A percentile compares a stretch with the other conserved stretches of the same genome.
Conservation (phyloP, 202 grass and related monocot genomes). For the Cymbopogon flexuosus region DNA sequence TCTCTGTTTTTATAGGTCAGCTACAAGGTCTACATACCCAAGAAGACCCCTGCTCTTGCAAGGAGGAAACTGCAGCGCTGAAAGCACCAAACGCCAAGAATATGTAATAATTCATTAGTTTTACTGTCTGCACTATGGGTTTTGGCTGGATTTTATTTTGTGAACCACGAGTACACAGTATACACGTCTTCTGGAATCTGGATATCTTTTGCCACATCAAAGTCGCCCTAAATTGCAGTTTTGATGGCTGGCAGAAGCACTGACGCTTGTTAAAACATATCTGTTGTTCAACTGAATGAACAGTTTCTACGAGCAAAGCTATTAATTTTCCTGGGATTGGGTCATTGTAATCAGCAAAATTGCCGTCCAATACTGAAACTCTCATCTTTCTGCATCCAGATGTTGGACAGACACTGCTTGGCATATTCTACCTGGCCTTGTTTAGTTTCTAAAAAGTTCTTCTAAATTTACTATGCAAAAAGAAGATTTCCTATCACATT, state of each 20-base stretch:
- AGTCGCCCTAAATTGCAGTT: slow-evolving; percentile 6
- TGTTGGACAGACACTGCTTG: too few relatives aligned
- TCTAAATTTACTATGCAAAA: too few relatives aligned
- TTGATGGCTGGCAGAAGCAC: slow-evolving; percentile 6
- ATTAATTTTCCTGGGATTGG: background rate
- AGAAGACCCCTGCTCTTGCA: slow-evolving; percentile 55
- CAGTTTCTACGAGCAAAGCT: background rate
- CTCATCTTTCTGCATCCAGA: background rate
- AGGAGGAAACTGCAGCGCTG: slow-evolving; percentile 68
- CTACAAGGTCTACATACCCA: slow-evolving; percentile 98
- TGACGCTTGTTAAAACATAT: slow-evolving; percentile 4
- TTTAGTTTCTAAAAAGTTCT: too few relatives aligned
- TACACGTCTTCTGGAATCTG: background rate
- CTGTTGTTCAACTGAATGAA: slow-evolving; percentile 13
- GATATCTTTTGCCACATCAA: slow-evolving; percentile 2
- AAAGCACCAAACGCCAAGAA: slow-evolving; percentile 21
- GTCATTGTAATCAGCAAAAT: slow-evolving; percentile 23
- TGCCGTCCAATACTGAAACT: background rate
- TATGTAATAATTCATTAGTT: background rate
- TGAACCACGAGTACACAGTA: background rate
- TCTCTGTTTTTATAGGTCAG: slow-evolving; percentile 67
- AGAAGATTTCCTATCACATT: too few relatives aligned
- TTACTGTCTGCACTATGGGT: background rate
- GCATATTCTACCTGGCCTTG: too few relatives aligned
- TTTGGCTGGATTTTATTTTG: slow-evolving; percentile 27